Evolutionary conservation across 148 eudicot species (phyloP), one percentile per base, ranked within the genome.

Genomic region (Pouteria glomerata): DNA sequence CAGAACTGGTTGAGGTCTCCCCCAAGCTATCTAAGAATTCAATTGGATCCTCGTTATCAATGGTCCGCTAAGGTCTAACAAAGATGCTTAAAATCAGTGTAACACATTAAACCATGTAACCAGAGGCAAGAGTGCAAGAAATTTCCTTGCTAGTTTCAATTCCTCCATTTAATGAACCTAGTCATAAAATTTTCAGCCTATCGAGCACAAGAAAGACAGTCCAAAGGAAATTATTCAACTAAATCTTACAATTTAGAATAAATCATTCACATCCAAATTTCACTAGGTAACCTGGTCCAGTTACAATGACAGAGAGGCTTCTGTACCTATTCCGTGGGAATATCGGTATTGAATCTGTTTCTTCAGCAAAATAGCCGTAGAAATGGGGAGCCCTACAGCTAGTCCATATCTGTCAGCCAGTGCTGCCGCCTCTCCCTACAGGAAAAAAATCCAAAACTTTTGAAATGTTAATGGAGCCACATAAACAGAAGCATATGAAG

Each of bases 321-420:
- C 18, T 72, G 44, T 79, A 91, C 98, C 97, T 78, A 95, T 95
- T 82, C 98, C 98, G 82, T 85, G 93, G n/a, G 97, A 87, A 73
- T 42, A 81, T 35, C 87, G 82, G 70, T 88, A 91, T 73, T 88
- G 91, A 47, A 83, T 70, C 78, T 88, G 87, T 76, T 95, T 95
- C 90, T 89, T 91, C 74, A 85, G 52, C 68, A 91, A 82, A 81
- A 85, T 74, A 13, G 89, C 82, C 39, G 96, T 80, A 73, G 98
- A 82, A 80, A 81, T 76, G 14, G 97, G 90, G 78, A 92, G 86
- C 66, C 98, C 98, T 26, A 95, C 45, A 71, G 82, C 81, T 33
- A 95, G 68, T 69, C 98, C 98, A 82, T 91, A 88, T 57, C 78
- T 86, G 82, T 95, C 98, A 70, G 90, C 74, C 57, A 85, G 74